Conservation (phyloP, 2,329 filamentous ascomycete species). For the Penicillium psychrosexuale region DNA sequence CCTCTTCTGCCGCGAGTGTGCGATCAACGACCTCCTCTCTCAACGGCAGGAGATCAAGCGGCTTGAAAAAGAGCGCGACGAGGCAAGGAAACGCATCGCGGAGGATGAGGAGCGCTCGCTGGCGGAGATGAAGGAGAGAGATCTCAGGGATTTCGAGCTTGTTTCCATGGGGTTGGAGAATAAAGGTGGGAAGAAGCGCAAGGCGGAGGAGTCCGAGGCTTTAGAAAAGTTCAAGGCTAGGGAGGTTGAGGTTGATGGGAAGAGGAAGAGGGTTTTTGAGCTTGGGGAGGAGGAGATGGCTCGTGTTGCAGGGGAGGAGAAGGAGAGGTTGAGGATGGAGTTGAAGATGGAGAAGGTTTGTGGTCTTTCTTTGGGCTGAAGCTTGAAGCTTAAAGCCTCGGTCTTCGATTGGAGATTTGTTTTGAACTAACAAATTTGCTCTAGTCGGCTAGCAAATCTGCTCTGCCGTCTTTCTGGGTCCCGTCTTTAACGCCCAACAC, state of each 20-base stretch:
- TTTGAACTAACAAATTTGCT: conserved; percentile 1
- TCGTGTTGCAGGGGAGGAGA: conserved; percentile 67
- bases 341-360: conserved; percentile 67
- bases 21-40: conserved; percentile 81
- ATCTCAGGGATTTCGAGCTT: conserved; percentile 78
- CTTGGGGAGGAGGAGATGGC: conserved; percentile 73
- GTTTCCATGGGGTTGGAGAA: conserved; percentile 66
- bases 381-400: neutral
- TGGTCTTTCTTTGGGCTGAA: neutral
- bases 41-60: conserved; percentile 91
- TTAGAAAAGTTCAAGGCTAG: conserved; percentile 29
- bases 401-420: neutral
- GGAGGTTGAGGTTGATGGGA: conserved; percentile 26
- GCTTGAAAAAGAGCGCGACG: conserved; percentile 63
- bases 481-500: conserved; percentile 73
- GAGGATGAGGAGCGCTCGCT: conserved; percentile 61
- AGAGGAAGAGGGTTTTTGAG: conserved; percentile 73
- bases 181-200: conserved; percentile 9
- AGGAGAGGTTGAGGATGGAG: conserved; percentile 64
- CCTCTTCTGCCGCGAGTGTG: conserved; percentile 93
- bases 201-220: conserved; percentile 5
- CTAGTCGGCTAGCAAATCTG: conserved; percentile 57
- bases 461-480: conserved; percentile 87
- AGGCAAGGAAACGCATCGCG: conserved; percentile 59
- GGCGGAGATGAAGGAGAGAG: conserved; percentile 66